Base-by-base conservation (phyloP, 345 rosid species). In the Xanthoceras sorbifolium region DNA sequence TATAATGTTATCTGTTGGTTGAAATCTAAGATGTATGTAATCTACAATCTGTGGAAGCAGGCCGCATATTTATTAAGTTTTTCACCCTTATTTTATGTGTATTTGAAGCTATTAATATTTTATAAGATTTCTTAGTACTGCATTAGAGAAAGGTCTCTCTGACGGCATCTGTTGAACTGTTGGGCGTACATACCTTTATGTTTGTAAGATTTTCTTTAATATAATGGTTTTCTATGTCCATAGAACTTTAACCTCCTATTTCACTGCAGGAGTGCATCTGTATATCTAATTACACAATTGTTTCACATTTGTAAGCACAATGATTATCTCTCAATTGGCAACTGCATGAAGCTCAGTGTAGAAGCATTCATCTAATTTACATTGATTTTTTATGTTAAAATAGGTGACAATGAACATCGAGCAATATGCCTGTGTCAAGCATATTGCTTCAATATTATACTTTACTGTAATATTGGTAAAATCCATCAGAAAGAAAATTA, bases 21-120 rank as follows among this genome's bases (percentile, higher is more conserved):
- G 67, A 28, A 71, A 59, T 59, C 10, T 42, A 38, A 69, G 73
- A 15, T 61, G 69, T 73, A 46, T 29, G 46, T 50, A 20, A 36
- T 40, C 28, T 23, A 4, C 4, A 38, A 36, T 25, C 50, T 34
- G 17, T 10, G 14, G 34, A 11, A 55, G 64, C 64, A 54, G n/a
- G 23, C 31, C 17, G n/a, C 32, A 59, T 18, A 9, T 64, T 31
- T 8, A 25, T 75, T 15, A 7, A 4, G 34, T 22, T 17, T 22
- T 48, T 14, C 17, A 26, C 72, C 57, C 14, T 5, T 64, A 64
- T 14, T 31, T 64, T 10, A 31, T 64, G 9, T 64, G 36, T 6
- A 64, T 32, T 14, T 6, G 28, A 57, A 11, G 28, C 55, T 50
- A n/a, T 57, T 57, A n/a, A n/a, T n/a, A n/a, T n/a, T n/a, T 57